Percentiles rank a stretch among this genome's conserved stretches.
phyloP scores from a whole-genome alignment of 345 rosid species.

The Brassica juncea region DNA sequence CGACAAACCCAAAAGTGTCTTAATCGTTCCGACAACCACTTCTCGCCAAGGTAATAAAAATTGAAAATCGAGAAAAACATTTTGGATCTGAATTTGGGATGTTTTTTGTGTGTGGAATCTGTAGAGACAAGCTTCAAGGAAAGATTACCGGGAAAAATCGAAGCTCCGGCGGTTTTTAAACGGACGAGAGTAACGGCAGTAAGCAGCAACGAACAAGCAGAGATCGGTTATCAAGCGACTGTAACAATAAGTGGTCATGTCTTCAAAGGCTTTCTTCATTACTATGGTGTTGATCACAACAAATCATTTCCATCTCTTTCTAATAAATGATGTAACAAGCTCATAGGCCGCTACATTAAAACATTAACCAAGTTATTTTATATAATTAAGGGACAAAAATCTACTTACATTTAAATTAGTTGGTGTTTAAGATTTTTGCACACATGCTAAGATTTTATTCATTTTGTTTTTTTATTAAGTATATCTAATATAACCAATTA shows the following conservation, averaged over 20 bases:
- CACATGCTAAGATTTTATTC: no score
- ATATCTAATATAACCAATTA: no score
- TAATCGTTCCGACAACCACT: conserved; percentile 45
- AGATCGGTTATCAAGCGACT: conserved; percentile 81
- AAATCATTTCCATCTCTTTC: conserved; percentile 40
- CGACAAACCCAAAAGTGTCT: conserved; percentile 39
- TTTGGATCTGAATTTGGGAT: background rate
- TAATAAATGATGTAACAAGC: conserved; percentile 15
- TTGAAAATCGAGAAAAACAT: background rate
- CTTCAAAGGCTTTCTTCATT: conserved; percentile 78
- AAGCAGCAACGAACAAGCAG: conserved; percentile 59
- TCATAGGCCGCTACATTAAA: background rate
- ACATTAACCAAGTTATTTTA: no score
- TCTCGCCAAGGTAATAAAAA: conserved; percentile 52
- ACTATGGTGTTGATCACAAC: conserved; percentile 65
- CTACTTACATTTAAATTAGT: no score
- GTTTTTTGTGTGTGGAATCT: background rate
- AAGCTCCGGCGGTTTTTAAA: conserved; percentile 84
- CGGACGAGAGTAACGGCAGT: conserved; percentile 76
- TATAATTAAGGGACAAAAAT: background rate
- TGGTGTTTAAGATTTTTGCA: no score
- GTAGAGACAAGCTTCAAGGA: conserved; percentile 66
- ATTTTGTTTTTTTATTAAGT: no score
- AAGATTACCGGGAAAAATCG: conserved; percentile 71
- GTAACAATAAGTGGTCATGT: conserved; percentile 86